Base-by-base conservation (phyloP, 2,329 filamentous ascomycete species). In the Penicillium sp. region DNA sequence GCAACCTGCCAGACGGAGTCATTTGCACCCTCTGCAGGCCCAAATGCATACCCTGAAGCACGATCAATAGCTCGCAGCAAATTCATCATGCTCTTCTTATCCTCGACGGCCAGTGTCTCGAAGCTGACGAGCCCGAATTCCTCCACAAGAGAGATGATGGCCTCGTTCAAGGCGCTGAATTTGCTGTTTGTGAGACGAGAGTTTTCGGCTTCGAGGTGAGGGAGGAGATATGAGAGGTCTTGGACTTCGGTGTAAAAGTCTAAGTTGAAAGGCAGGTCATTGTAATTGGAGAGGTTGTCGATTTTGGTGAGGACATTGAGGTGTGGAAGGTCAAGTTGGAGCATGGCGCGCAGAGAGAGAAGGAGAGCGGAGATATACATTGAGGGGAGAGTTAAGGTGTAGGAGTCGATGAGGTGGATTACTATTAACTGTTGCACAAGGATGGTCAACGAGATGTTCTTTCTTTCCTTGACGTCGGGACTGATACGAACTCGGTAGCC, bases 201-300 rank as follows among this genome's bases (percentile, higher is more conserved):
- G 1, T 88, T 88, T 73, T 99, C 94, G 23, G 84, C 82, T 65
- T 92, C 87, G 41, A 99, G 84, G 57, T 87, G 82, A 1, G 92
- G 91, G 0, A 94, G 82, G 12, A 99, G 81, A 64, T 96, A 91
- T 22, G 85, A 85, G 4, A 99, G 83, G 67, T 97, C 92, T 74
- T 99, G 92, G 7, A 97, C 93, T 73, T 99, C 93, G 58, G 94
- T 97, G 73, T 97, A 99, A 75, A 88, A 99, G 62, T 97, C 92
- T 56, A 99, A 86, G 67, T 96, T 96, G 80, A 99, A 97, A 0
- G 92, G 91, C 0, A 99, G 81, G 25, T 90, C 85, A 45, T 90
- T 88, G 69, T 96, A 97, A 50, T 88, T 85, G 33, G 87, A 80
- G 51, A 99, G 81, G 70, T 97, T 97, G 76, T 99, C 94, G 76